Conservation (phyloP, 306 rosid genomes). For the Acacia confusa region DNA sequence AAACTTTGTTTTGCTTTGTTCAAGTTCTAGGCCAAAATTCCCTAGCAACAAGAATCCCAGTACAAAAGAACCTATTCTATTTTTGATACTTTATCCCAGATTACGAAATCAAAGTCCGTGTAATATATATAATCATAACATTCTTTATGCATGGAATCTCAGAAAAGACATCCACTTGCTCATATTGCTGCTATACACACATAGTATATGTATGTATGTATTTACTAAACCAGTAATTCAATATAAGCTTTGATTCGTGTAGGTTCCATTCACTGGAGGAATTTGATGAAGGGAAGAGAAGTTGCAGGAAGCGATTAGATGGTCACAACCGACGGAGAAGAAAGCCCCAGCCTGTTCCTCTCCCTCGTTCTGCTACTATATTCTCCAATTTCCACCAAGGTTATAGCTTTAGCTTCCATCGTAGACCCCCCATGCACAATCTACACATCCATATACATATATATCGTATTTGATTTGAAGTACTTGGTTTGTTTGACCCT, state of each 20-base stretch:
- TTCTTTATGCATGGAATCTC: neutral
- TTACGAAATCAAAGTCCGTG: neutral
- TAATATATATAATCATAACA: neutral
- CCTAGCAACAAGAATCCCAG: slow-evolving; percentile 11
- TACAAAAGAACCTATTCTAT: neutral
- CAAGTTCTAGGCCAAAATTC: neutral
- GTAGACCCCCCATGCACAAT: too few species aligned
- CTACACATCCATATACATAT: neutral
- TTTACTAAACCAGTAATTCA: neutral
- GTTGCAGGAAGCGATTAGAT: slow-evolving; percentile 93
- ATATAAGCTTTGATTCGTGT: neutral
- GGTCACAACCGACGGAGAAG: slow-evolving; percentile 95
- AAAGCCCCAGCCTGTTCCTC: slow-evolving; percentile 80
- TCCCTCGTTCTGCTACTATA: slow-evolving; percentile 48
- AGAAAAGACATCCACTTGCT: neutral
- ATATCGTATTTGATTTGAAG: neutral
- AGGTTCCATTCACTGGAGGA: slow-evolving; percentile 96
- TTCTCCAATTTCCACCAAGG: slow-evolving; percentile 74
- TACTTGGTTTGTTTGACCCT: neutral
- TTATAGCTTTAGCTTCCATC: slow-evolving; percentile 10
- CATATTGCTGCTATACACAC: too few species aligned
- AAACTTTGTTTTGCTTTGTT: slow-evolving; percentile 32
- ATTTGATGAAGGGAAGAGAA: slow-evolving; percentile 94
- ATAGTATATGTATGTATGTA: neutral
- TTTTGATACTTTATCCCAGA: neutral